These are phyloP conservation scores for Corymbia calophylla DNA, from an alignment of 441 rosid genomes.

Conservation along the genomic window DNA sequence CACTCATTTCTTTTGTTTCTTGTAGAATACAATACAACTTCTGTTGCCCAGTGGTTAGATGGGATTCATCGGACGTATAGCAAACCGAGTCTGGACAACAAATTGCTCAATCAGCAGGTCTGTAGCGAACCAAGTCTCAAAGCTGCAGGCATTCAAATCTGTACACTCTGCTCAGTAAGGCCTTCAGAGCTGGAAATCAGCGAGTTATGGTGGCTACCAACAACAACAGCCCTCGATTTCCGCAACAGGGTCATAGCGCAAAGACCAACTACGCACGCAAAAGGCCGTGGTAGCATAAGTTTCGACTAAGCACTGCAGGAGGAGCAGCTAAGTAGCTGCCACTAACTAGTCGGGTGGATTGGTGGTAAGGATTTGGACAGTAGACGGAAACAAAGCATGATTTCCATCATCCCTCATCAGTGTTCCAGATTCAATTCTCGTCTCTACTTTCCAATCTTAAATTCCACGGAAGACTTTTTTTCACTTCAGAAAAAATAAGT, in stretches of 20 bases:
- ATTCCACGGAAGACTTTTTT: neutral
- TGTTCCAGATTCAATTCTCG: neutral
- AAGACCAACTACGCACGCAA: neutral
- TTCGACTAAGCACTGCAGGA: neutral
- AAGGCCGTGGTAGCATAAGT: neutral
- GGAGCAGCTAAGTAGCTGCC: neutral
- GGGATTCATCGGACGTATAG: neutral
- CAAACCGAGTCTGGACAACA: neutral
- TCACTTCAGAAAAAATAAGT: neutral
- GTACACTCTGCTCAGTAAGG: neutral
- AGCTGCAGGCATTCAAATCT: neutral
- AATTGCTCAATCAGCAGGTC: neutral
- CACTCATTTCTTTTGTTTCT: neutral
- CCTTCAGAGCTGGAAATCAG: neutral
- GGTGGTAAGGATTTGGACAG: neutral
- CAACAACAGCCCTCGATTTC: neutral
- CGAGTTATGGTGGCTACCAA: neutral
- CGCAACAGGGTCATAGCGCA: neutral
- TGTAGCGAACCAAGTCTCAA: neutral
- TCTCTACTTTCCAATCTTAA: neutral
- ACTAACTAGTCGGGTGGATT: neutral
- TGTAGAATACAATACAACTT: neutral
- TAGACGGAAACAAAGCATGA: neutral
- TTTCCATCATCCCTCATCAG: neutral
- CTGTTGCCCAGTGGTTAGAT: neutral